Evolutionary conservation across 352 stramenopile genomes (phyloP), one percentile per base, ranked within the genome.

Genomic region (Pythium oligandrum): DNA sequence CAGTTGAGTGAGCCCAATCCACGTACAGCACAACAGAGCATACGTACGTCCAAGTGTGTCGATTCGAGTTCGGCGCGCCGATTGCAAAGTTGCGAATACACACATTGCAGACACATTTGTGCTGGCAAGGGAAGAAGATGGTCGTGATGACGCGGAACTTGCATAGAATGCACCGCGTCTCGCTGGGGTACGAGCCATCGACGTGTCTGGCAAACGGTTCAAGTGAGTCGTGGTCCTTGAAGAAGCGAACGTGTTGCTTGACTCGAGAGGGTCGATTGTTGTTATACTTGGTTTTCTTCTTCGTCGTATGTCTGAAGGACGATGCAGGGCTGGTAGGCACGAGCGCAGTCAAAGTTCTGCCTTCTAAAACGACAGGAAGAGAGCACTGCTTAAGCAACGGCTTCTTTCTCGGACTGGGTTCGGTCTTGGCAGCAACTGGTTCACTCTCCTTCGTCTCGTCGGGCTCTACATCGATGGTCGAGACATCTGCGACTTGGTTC

Each of bases 71-170:
- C 39, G 74, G 53, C 0, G 64, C 52, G 11, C 57, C 68, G 38
- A 85, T 83, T 30, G 70, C 44, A 45, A 83, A 67, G 5, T 59
- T 45, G 6, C 65, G 40, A 45, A 86, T 68, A 60, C 78, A 87
- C 17, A 56, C 44, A 35, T 84, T 68, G 61, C 78, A 89, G 11
- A 82, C 71, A 51, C 73, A 84, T 55, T 77, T 71, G 64, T 89
- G 78, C 58, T 87, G 70, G 34, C 78, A 89, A 10, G 73, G 73
- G 61, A 82, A 87, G 59, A 87, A 74, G 6, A 87, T 71, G 32
- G 63, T 65, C 0, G 42, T 70, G 1, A 67, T 71, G n/a, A 32
- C 48, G 1, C 59, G 32, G 11, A 57, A 53, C 39, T 69, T 59
- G 51, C 78, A 86, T 42, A 83, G 68, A 7, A 80, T 64, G 33